Evolutionary conservation across 257 asterid species (phyloP), one percentile per base, ranked within the genome.

Genomic region (Dorcoceras hygrometricum): DNA sequence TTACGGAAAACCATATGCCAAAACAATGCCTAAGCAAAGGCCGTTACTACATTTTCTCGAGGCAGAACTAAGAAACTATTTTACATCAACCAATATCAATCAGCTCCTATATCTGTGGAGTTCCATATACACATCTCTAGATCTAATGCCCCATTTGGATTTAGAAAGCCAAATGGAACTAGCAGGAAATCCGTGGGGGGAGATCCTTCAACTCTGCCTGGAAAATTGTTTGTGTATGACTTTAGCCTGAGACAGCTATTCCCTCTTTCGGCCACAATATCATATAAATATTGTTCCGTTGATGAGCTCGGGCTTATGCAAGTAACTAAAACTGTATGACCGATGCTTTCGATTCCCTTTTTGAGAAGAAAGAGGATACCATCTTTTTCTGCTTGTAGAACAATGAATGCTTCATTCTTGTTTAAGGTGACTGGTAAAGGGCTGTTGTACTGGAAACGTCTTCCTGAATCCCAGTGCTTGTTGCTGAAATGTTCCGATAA

Each of bases 81-180:
- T 34, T 22, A 66, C 32, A 62, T 53, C 57, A 64, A 53, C 71
- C 74, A 12, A 28, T 57, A 62, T 75, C 77, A 82, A 70, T 86
- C 90, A 10, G 82, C 88, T 66, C 84, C 85, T 68, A 85, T 71
- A 63, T 85, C 91, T 0, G 84, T 77, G 0, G 89, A 69, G 79
- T 85, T 88, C 95, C 96, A 82, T 82, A 93, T 83, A 77, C 97
- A 84, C 77, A 86, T 80, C 81, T 90, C 92, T 9, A 94, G 71
- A 59, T 87, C 96, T 24, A 94, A 79, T 57, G 78, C 67, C 71
- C 95, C 95, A 16, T 69, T 73, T n/a, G 86, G 65, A 58, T 69
- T 65, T 8, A 82, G 57, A 77, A 85, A 84, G 31, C 82, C 76
- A 65, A 78, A 88, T 4, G 99, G 99, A 55, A 93, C 89, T 66